Percentiles rank a stretch among this genome's conserved stretches.
Evolutionary conservation across 176 grass and related monocot genomes (phyloP).

Genomic region (Ampelocalamus luodianensis): DNA sequence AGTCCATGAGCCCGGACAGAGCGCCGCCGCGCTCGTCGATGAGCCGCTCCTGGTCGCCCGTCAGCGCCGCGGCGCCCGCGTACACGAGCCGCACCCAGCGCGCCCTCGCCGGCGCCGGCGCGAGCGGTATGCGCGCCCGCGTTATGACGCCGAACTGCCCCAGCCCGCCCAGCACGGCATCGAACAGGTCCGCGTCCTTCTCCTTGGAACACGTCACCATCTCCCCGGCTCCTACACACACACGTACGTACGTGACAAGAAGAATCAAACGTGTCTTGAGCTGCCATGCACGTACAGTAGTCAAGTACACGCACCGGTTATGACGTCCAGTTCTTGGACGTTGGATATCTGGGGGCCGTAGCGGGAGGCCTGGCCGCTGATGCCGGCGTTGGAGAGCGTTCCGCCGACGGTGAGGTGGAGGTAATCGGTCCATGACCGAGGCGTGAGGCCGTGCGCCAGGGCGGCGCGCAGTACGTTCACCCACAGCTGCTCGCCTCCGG

Average conservation of each 20-base stretch:
- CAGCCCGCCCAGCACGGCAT: constrained; percentile 68
- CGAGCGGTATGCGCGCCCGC: constrained; percentile 61
- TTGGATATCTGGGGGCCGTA: constrained; percentile 76
- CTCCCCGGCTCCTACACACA: constrained; percentile 45
- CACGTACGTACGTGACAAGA: background rate
- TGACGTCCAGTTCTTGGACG: constrained; percentile 71
- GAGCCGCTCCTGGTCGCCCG: constrained; percentile 52
- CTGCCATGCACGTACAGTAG: background rate
- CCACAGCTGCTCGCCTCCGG: constrained; percentile 84
- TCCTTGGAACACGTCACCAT: constrained; percentile 60
- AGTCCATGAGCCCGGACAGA: constrained; percentile 57
- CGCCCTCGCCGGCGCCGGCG: constrained; percentile 52
- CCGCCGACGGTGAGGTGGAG: constrained; percentile 67
- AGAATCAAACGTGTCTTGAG: constrained; percentile 9
- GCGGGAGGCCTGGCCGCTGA: constrained; percentile 64
- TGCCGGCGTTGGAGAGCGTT: constrained; percentile 77
- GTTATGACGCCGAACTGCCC: constrained; percentile 79
- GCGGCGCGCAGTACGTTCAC: constrained; percentile 62
- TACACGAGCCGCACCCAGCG: constrained; percentile 65
- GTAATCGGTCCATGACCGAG: constrained; percentile 70
- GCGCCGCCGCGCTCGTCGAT: constrained; percentile 23
- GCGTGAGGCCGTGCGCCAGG: constrained; percentile 48
- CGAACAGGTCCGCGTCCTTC: constrained; percentile 50
- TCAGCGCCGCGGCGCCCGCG: constrained; percentile 41
- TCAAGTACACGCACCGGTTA: constrained; percentile 53